Evolutionary conservation across 1,139 yeast genomes (phyloP).

Genomic region (Debaryomyces coudertii): DNA sequence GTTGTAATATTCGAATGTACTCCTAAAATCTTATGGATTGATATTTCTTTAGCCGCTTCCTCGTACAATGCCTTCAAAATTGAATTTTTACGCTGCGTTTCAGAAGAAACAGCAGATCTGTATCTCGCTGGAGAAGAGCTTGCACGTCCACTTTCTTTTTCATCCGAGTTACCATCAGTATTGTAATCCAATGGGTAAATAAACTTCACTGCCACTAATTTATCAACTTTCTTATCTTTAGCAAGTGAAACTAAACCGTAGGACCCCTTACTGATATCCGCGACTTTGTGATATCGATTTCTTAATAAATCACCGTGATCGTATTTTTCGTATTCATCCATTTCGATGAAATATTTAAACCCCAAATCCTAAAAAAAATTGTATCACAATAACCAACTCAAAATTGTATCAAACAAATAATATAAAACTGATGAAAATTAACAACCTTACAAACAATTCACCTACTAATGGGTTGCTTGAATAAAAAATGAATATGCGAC

Average conservation of each 20-base stretch:
- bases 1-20: slow-evolving; percentile 64
- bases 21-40: slow-evolving; percentile 72
- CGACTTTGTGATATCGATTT: slow-evolving; percentile 67
- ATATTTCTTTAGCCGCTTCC: slow-evolving; percentile 81
- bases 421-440: neutral
- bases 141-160: slow-evolving; percentile 27
- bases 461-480: neutral
- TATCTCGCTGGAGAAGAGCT: slow-evolving; percentile 45
- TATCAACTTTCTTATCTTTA: slow-evolving; percentile 57
- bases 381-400: slow-evolving; percentile 6
- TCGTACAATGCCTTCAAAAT: slow-evolving; percentile 44
- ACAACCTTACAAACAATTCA: neutral
- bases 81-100: slow-evolving; percentile 23
- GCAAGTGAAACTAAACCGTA: slow-evolving; percentile 92
- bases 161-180: slow-evolving; percentile 31
- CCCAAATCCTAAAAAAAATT: neutral
- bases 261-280: slow-evolving; percentile 88
- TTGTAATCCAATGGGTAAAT: slow-evolving; percentile 56
- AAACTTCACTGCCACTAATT: slow-evolving; percentile 82
- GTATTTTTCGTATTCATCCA: slow-evolving; percentile 55
- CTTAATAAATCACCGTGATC: slow-evolving; percentile 66
- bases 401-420: neutral
- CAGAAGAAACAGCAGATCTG: slow-evolving; percentile 20
- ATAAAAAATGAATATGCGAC: slow-evolving; percentile 2
- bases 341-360: slow-evolving; percentile 15